These are phyloP conservation scores for Talaromyces sp. DNA, from an alignment of 2,329 filamentous ascomycete genomes.

Conservation along the genomic window DNA sequence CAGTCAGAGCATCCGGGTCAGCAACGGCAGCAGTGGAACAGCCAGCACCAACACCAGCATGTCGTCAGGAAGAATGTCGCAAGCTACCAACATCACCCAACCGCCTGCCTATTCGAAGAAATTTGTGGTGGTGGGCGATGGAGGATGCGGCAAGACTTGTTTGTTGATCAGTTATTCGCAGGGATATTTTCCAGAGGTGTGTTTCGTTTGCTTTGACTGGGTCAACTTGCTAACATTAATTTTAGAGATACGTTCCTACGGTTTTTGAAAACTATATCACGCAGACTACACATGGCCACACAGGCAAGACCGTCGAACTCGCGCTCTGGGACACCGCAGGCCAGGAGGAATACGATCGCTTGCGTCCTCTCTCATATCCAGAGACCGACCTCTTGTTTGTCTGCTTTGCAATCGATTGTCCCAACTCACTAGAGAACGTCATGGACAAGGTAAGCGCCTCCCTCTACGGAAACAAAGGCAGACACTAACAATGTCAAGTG, in stretches of 20 bases:
- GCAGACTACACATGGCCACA: slow-evolving; percentile 80
- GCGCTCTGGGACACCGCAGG: slow-evolving; percentile 96
- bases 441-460: slow-evolving; percentile 79
- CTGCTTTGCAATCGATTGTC: slow-evolving; percentile 98
- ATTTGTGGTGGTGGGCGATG: slow-evolving; percentile 97
- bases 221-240: neutral
- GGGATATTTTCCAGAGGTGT: slow-evolving; percentile 97
- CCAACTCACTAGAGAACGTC: slow-evolving; percentile 96
- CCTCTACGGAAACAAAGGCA: neutral
- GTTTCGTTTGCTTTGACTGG: slow-evolving; percentile 23
- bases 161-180: slow-evolving; percentile 98
- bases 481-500: slow-evolving; percentile 58
- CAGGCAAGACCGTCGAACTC: slow-evolving; percentile 92
- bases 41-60: slow-evolving; percentile 82
- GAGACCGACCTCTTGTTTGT: slow-evolving; percentile 98
- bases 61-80: slow-evolving; percentile 69
- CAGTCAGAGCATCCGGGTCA: slow-evolving; percentile 63
- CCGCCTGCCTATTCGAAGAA: slow-evolving; percentile 96
- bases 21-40: slow-evolving; percentile 59
- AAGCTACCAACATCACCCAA: slow-evolving; percentile 81
- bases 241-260: slow-evolving; percentile 97
- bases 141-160: slow-evolving; percentile 98
- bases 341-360: slow-evolving; percentile 47
- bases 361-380: slow-evolving; percentile 93
- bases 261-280: slow-evolving; percentile 99